A percentile compares a stretch with the other conserved stretches of the same genome.
phyloP scores from a whole-genome alignment of 176 grass and related monocot genomes.

The Hordeum marinum region DNA sequence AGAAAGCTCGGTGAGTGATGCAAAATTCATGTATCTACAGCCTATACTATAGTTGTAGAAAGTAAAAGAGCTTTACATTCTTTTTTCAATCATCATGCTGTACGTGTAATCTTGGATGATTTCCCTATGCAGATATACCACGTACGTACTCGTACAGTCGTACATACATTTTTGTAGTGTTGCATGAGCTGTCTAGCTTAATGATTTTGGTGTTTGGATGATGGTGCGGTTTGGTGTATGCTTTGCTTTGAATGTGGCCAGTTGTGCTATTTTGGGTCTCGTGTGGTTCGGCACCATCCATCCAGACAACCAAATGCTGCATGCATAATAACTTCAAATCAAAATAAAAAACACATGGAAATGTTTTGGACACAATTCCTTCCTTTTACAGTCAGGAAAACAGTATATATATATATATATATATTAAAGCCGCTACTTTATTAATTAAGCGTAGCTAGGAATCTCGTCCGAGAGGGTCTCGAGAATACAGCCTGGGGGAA shows the following conservation, averaged over 20 bases:
- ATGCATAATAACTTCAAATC: constrained; percentile 5
- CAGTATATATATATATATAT: no score
- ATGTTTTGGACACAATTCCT: not conserved
- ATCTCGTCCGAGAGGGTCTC: no score
- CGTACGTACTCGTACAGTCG: no score
- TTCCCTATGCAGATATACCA: not conserved
- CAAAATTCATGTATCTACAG: not conserved
- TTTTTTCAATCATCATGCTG: not conserved
- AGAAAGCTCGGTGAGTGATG: constrained; percentile 31
- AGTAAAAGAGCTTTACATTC: constrained; percentile 14
- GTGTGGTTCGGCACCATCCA: constrained; percentile 36
- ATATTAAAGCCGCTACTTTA: no score
- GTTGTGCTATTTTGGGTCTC: constrained; percentile 29
- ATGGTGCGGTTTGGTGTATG: constrained; percentile 4
- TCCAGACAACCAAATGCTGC: constrained; percentile 24
- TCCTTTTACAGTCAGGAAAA: not conserved
- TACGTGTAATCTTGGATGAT: constrained; percentile 5
- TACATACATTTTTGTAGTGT: not conserved
- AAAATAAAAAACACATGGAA: not conserved
- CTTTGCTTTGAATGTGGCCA: constrained; percentile 17
- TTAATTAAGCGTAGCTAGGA: no score
- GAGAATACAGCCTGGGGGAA: no score
- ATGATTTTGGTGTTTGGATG: not conserved
- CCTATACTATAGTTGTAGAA: constrained; percentile 17
- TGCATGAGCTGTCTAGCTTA: constrained; percentile 29